Evolutionary conservation across 176 grass and related monocot species (phyloP), one percentile per base, ranked within the genome.

Genomic region (bread wheat (Triticum aestivum)): DNA sequence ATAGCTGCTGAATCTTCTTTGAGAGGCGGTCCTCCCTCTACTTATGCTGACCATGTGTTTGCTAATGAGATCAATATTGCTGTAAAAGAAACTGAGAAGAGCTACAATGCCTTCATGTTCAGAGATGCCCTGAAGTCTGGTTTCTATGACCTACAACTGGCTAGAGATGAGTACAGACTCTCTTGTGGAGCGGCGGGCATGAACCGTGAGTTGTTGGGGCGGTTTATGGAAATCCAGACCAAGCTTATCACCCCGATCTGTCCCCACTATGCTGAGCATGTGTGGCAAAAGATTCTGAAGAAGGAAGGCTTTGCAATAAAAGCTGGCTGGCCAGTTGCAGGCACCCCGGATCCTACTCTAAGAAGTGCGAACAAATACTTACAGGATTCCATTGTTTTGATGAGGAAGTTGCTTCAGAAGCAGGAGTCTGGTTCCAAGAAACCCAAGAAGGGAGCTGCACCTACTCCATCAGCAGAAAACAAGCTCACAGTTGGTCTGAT

Each of bases 181-280:
- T 97, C 92, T 21, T 94, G 90, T 58, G 94, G 90, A 74, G 72
- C 71, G 7, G 88, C 76, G 30, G 92, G 92, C 51, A 97, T 97
- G 94, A 97, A 94, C 41, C 88, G 79, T 94, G 90, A 92, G 8
- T 73, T 97, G 47, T 37, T 97, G 30, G 88, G 83, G 78, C 75
- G 51, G 12, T 96, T 93, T 79, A 97, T 97, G 92, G 94, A 97
- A n/a, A 88, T 92, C 4, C 90, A 97, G 32, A 96, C 91, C 5
- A 83, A 86, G 63, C 85, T 95, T 64, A 83, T 95, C 56, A 85
- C 89, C 27, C 94, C 94, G 3, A 93, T 96, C 45, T 93, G 89
- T 64, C 94, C 91, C 30, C 91, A 96, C 68, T 96, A 93, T 61
- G 87, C 89, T 0, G 94, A 96, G 82, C 89, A 96, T 82, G 94